A percentile compares a stretch with the other conserved stretches of the same genome.
Conservation (phyloP, 2,329 filamentous ascomycete species). For the Coniella vitis region DNA sequence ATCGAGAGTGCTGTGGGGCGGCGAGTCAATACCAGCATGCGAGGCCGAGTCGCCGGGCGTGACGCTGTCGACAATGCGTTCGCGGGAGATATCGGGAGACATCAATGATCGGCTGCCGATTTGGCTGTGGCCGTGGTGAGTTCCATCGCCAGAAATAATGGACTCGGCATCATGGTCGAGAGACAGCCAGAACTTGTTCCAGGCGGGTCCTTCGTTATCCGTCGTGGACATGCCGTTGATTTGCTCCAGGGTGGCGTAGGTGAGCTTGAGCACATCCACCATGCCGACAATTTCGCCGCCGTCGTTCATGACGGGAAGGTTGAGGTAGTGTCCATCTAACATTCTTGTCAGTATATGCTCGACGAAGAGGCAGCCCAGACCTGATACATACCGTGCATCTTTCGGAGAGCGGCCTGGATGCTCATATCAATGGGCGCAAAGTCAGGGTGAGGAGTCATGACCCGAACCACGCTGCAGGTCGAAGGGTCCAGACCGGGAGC, state of each 20-base stretch:
- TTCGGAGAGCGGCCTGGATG: slow-evolving; percentile 93
- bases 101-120: slow-evolving; percentile 68
- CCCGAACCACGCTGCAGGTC: slow-evolving; percentile 94
- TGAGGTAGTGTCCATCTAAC: slow-evolving; percentile 92
- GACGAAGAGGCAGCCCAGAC: background rate
- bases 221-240: slow-evolving; percentile 89
- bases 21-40: slow-evolving; percentile 76
- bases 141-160: slow-evolving; percentile 86
- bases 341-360: slow-evolving; percentile 17
- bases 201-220: slow-evolving; percentile 90
- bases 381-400: slow-evolving; percentile 83
- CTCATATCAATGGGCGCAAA: slow-evolving; percentile 99
- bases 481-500: slow-evolving; percentile 89
- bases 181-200: slow-evolving; percentile 99
- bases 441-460: slow-evolving; percentile 98
- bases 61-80: slow-evolving; percentile 72
- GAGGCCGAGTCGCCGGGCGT: slow-evolving; percentile 92
- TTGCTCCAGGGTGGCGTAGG: slow-evolving; percentile 95
- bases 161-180: slow-evolving; percentile 93
- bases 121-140: slow-evolving; percentile 59
- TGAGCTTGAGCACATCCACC: slow-evolving; percentile 97
- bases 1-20: slow-evolving; percentile 55
- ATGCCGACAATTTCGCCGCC: slow-evolving; percentile 96
- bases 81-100: slow-evolving; percentile 70
- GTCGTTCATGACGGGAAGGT: slow-evolving; percentile 97